Base-by-base conservation (phyloP, 2,329 filamentous ascomycete species). In the Uncinocarpus reesii region DNA sequence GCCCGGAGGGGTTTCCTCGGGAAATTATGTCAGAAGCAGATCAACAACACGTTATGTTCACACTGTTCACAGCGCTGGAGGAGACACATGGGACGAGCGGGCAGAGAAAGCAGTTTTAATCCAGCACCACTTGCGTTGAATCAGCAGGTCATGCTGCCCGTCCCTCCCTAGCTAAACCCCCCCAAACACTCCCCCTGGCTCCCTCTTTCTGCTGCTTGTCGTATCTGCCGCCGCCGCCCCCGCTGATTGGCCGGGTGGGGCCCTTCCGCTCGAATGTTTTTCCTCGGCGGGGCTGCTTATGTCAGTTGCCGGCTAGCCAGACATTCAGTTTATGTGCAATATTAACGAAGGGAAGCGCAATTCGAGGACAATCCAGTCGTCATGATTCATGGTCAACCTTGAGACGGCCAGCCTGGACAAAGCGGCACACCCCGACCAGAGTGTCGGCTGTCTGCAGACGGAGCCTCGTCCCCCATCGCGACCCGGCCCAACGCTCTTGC, bases 91-190 rank as follows among this genome's bases (percentile, higher is more conserved):
- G n/a, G n/a, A n/a, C n/a, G n/a, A 18, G 13, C 16, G 11, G 6
- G 41, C 32, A 28, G 28, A 43, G 3, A 34, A 18, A 6, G 21
- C 34, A 38, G n/a, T 38, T 26, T 29, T 28, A 31, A 36, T 36
- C 16, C 21, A 11, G 28, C 4, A 26, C 31, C 16, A 10, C n/a
- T 24, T 20, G 2, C 15, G 16, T 24, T 15, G 3, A 1, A 26
- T 8, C 20, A 38, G 21, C 32, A 21, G 43, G 43, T 46, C 43
- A 46, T 46, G 43, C 43, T 38, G 15, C 32, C 43, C 37, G 34
- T 24, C 20, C 34, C 43, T 32, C 43, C 43, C 29, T 34, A 46
- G 7, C 43, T 34, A 38, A n/a, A n/a, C n/a, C n/a, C n/a, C n/a
- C n/a, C n/a, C n/a, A n/a, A n/a, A n/a, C n/a, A 10, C 29, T n/a